Base-by-base conservation (phyloP, 2,329 filamentous ascomycete species). In the Colletotrichum magnum region DNA sequence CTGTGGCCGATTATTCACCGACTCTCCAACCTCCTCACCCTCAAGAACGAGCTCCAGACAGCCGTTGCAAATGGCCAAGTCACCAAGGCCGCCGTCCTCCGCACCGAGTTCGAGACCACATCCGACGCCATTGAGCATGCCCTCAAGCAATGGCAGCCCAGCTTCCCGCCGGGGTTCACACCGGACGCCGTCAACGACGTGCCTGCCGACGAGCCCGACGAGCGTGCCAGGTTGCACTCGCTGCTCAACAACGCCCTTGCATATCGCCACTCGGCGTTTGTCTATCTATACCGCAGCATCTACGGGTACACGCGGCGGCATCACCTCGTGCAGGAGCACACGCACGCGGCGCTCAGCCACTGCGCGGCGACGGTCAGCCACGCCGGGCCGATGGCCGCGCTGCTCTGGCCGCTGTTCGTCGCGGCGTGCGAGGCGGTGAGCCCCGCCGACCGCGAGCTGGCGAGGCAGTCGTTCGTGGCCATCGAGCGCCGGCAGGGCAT, bases 321-420 rank as follows among this genome's bases (percentile, higher is more conserved):
- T 68, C 72, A 79, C 2, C 78, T 82, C 9, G 88, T 91, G 12
- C 89, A 90, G 75, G 80, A 79, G 16, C 87, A 90, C 72, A 77
- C 84, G 1, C 85, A 84, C 69, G 74, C 82, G 2, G 83, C 87
- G 5, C 80, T 90, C 5, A 75, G 77, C 15, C 87, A 89, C 70
- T 90, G 88, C 73, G 81, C 85, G 6, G 83, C 83, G 36, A 89
- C 88, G 0, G 88, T 89, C 32, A 80, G 79, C 24, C 85, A 87
- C 68, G 80, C 80, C 52, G 89, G 89, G 0, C 89, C 89, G 0
- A 90, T 91, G 87, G 85, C 87, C 2, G 89, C 89, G 2, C 79
- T 92, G 43, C 81, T 92, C 2, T 91, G 89, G 88, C 89, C 89
- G 1, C 79, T 91, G 2, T 92, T 92, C 73, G 88, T 89, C 10